These are phyloP conservation scores for Dictyostelium purpureum DNA, from an alignment of 78 protist species.

Conservation along the genomic window DNA sequence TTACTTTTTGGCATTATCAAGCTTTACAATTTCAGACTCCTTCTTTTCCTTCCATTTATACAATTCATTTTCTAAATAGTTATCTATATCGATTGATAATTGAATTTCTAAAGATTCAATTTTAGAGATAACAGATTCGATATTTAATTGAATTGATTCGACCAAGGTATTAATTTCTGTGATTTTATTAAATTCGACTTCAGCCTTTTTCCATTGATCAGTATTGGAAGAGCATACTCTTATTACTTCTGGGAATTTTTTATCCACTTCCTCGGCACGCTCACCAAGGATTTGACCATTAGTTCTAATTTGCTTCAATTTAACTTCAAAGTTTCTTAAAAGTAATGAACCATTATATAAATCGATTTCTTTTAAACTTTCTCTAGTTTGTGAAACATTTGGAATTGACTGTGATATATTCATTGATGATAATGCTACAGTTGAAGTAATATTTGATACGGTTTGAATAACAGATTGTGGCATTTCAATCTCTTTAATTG, in stretches of 20 bases:
- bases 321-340: conserved; percentile 34
- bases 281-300: conserved; percentile 48
- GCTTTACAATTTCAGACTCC: conserved; percentile 19
- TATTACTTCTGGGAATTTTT: conserved; percentile 16
- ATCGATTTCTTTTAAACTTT: conserved; percentile 37
- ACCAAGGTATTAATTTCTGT: conserved; percentile 23
- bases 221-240: neutral
- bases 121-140: conserved; percentile 36
- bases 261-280: conserved; percentile 44
- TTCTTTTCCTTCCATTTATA: conserved; percentile 44
- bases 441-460: neutral
- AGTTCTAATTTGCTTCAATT: conserved; percentile 52
- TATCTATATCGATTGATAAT: conserved; percentile 52
- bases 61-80: conserved; percentile 36
- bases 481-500: conserved; percentile 21
- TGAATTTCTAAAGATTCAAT: conserved; percentile 51
- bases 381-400: conserved; percentile 35
- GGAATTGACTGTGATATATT: conserved; percentile 16
- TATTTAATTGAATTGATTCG: conserved; percentile 20
- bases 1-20: conserved; percentile 42
- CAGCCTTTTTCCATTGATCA: conserved; percentile 49
- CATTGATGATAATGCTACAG: neutral
- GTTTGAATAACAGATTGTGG: neutral
- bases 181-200: neutral
- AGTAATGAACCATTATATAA: conserved; percentile 56